Evolutionary conservation across 352 stramenopile genomes (phyloP), one percentile per base, ranked within the genome.

Genomic region (Phytophthora pluvialis): DNA sequence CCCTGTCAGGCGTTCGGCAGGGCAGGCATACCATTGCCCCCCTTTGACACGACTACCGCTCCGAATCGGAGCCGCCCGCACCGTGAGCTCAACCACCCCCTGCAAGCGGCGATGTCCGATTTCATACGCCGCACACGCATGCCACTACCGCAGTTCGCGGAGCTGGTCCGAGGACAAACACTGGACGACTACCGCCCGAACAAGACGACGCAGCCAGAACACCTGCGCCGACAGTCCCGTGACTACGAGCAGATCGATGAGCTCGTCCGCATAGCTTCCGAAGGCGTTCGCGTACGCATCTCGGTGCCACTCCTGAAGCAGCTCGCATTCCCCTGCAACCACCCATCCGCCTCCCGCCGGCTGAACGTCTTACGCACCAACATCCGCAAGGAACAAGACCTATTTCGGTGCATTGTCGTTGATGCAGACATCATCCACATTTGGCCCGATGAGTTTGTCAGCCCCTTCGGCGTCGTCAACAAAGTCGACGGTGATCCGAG

Each of bases 381-480:
- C 33, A 63, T 63, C 12, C 44, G 33, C 10, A 63, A 63, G 12
- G 43, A 63, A 13, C 55, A 55, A 18, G 55, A 42, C 6, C 5
- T 33, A 2, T 29, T 39, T 12, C 43, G 33, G 5, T 55, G 33
- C 6, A 18, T 63, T 6, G 55, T 55, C 3, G 32, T 48, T 1
- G 55, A 55, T 33, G 21, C 12, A 8, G 47, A 47, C 31, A 58
- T 59, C 15, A 35, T 45, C 29, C 5, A 52, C 9, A 33, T 64
- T 1, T 70, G 45, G 52, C 52, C 31, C 0, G 36, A 59, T 5
- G 3, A 56, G 2, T 48, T 51, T 36, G 4, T 58, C 18, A 53
- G 52, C 26, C 57, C 57, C 12, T 53, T 33, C 43, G 18, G 7
- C 16, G 35, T 61, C 6, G 43, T 56, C 13, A 21, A 46, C 28